phyloP scores from a whole-genome alignment of 2,329 filamentous ascomycete genomes.

The Ophiostoma australiae region DNA sequence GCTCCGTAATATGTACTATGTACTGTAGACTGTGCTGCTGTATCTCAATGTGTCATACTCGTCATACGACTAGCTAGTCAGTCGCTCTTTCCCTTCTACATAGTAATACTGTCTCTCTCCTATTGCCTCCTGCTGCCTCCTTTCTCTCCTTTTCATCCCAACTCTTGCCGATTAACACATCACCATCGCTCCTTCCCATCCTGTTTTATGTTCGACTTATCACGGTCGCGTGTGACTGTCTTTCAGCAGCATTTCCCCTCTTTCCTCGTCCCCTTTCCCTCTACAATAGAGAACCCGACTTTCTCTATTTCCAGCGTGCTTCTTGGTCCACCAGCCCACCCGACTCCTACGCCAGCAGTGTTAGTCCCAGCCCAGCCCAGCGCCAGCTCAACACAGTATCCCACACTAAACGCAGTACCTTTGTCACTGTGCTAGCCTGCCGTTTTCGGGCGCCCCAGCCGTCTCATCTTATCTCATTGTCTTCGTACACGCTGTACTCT shows the following conservation, averaged over 20 bases:
- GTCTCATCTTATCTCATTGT: background rate
- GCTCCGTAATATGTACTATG: no score
- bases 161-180: background rate
- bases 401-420: background rate
- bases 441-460: constrained; percentile 8
- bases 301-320: background rate
- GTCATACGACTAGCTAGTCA: background rate
- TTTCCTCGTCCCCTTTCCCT: background rate
- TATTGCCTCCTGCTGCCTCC: no score
- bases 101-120: background rate
- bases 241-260: background rate
- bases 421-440: constrained; percentile 6
- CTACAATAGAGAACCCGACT: background rate
- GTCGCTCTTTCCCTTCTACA: no score
- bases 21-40: no score
- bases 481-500: background rate
- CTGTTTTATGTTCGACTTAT: background rate
- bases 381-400: background rate
- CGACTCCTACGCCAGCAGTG: constrained; percentile 6
- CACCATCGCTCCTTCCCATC: background rate
- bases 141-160: background rate
- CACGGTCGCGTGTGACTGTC: background rate
- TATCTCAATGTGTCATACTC: background rate
- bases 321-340: constrained; percentile 8
- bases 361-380: constrained; percentile 9